Evolutionary conservation across 345 rosid species (phyloP).

Genomic region (Punica granatum): DNA sequence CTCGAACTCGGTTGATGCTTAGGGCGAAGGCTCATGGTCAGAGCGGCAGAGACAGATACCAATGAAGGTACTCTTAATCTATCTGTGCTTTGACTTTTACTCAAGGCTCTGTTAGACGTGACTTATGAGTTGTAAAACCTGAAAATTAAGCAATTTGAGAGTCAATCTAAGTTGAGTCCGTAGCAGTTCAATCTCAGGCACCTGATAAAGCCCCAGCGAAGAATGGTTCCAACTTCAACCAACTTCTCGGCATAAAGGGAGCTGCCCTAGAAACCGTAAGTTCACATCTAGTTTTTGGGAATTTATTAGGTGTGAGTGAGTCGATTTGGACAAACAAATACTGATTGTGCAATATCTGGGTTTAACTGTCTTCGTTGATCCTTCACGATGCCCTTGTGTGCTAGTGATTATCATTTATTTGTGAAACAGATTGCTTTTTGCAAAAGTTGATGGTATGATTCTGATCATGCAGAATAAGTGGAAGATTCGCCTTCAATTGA

Average conservation of each 20-base stretch:
- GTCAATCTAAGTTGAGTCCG: not conserved
- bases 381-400: not conserved
- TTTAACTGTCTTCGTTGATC: not conserved
- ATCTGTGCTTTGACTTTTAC: not conserved
- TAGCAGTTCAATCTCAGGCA: slow-evolving; percentile 50
- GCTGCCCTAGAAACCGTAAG: slow-evolving; percentile 84
- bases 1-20: slow-evolving; percentile 1
- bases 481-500: slow-evolving; percentile 97
- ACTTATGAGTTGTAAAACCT: not conserved
- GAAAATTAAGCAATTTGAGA: not conserved
- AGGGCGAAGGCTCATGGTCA: slow-evolving; percentile 64
- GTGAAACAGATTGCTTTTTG: not conserved
- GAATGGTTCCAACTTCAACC: slow-evolving; percentile 79
- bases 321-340: not conserved
- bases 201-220: slow-evolving; percentile 68
- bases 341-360: not conserved
- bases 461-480: slow-evolving; percentile 66
- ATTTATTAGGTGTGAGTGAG: not conserved
- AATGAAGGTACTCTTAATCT: slow-evolving; percentile 47
- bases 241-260: slow-evolving; percentile 96
- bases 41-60: slow-evolving; percentile 77
- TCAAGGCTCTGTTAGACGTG: not conserved
- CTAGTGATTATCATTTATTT: not conserved
- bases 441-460: not conserved
- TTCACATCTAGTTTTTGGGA: not conserved